Evolutionary conservation across 768 basidiomycete genomes (phyloP).

Genomic region (Wakefieldia striispora): DNA sequence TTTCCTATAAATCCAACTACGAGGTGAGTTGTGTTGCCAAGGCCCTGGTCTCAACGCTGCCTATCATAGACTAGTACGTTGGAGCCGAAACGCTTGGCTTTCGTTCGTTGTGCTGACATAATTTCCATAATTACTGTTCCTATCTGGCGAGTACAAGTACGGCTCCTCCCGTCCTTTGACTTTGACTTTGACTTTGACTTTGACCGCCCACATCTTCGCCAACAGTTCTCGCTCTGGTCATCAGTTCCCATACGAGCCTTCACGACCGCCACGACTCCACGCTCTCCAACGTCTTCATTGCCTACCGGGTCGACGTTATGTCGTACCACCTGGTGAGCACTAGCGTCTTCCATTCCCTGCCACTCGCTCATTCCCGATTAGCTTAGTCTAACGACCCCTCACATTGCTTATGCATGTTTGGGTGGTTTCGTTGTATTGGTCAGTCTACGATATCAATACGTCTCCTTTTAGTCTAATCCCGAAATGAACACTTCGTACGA

Average conservation of each 20-base stretch:
- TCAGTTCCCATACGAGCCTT: neutral
- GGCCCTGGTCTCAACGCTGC: too few species aligned
- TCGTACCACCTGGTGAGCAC: slow-evolving; percentile 48
- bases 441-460: slow-evolving; percentile 27
- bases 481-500: neutral
- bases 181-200: slow-evolving; percentile 5
- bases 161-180: neutral
- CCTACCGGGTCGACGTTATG: slow-evolving; percentile 37
- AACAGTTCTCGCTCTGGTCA: neutral
- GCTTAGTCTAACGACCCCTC: slow-evolving; percentile 57
- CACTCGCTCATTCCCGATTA: slow-evolving; percentile 8
- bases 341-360: neutral
- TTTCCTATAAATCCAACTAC: slow-evolving; percentile 8
- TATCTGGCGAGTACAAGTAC: neutral
- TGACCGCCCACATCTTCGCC: slow-evolving; percentile 1
- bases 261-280: slow-evolving; percentile 5
- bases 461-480: neutral
- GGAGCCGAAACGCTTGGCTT: too few species aligned
- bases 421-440: slow-evolving; percentile 81
- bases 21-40: neutral
- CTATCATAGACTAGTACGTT: too few species aligned
- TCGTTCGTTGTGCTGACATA: slow-evolving; percentile 17
- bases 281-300: neutral
- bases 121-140: slow-evolving; percentile 9
- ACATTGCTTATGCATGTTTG: slow-evolving; percentile 75